Evolutionary conservation across 2,329 filamentous ascomycete genomes (phyloP), one percentile per base, ranked within the genome.

Genomic region (Verruconis gallopava): DNA sequence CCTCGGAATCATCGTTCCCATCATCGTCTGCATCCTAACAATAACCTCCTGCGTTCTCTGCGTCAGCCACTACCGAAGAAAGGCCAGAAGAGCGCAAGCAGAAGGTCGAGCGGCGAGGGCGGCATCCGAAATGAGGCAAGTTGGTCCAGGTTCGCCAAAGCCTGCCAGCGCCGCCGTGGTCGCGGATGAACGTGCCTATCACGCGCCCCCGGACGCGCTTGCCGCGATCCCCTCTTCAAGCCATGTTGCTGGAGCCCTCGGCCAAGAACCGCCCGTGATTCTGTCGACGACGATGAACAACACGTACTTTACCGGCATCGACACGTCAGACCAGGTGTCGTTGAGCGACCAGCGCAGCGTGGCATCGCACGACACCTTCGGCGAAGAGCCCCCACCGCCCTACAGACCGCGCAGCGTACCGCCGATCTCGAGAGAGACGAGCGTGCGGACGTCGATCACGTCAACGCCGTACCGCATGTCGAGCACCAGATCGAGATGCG

Each of bases 251-350:
- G 21, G 30, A 6, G 19, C 22, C 15, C 15, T 19, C 6, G 14
- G 20, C 15, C 19, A 15, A 32, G 34, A 39, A n/a, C 34, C 41
- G 21, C 41, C 41, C 21, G 35, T 43, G 34, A 37, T 43, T 28
- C 22, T 43, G 4, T 30, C 41, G 12, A 43, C 33, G 6, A 38
- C 22, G 4, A 43, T 43, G 34, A 38, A 43, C 17, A 21, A 43
- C 20, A 53, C 54, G 15, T 61, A 60, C 47, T 50, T 56, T 17
- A 60, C 58, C 17, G 58, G 58, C 11, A 59, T 61, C 32, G 58
- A 61, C 42, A 61, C 57, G 2, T 60, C 58, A 3, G 58, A 60
- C 22, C 47, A 55, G 13, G 47, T 59, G 1, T 60, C 57, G 2
- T 46, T 59, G 37, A 51, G 47, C 22, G 49, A 50, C 19, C 49